Conservation (phyloP, 164 flowering plant species). For the Chimonanthus praecox region DNA sequence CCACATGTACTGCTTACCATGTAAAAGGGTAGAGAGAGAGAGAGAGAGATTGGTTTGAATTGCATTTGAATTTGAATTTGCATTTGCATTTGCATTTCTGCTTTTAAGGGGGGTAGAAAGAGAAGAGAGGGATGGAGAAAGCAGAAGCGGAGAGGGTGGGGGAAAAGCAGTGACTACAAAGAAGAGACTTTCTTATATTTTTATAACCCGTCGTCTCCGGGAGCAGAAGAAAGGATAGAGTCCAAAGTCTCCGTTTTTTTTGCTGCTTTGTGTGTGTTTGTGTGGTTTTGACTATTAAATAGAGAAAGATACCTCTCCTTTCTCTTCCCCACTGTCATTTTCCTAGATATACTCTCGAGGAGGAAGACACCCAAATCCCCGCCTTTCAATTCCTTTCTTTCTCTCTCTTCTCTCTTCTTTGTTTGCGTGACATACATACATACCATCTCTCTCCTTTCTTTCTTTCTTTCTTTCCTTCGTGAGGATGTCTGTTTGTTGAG, state of each 20-base stretch:
- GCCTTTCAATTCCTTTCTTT: slow-evolving; percentile 25
- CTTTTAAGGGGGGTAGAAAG: neutral
- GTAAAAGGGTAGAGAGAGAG: slow-evolving; percentile 9
- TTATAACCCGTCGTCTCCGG: slow-evolving; percentile 67
- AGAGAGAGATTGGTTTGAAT: slow-evolving; percentile 1
- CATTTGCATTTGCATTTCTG: neutral
- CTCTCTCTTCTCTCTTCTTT: slow-evolving; percentile 7
- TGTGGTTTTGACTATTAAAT: slow-evolving; percentile 31
- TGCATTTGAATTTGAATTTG: neutral
- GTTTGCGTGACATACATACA: too few species aligned
- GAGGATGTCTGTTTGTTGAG: slow-evolving; percentile 30
- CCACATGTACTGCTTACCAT: neutral
- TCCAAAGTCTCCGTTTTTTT: slow-evolving; percentile 23
- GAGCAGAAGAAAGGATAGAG: slow-evolving; percentile 24
- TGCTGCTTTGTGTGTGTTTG: neutral
- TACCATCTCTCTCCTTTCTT: slow-evolving; percentile 13
- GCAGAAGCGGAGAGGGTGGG: slow-evolving; percentile 50
- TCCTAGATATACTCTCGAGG: slow-evolving; percentile 60
- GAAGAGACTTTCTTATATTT: slow-evolving; percentile 19
- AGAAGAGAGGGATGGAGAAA: neutral
- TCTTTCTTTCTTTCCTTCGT: slow-evolving; percentile 6
- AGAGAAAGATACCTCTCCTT: slow-evolving; percentile 23
- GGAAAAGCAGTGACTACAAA: slow-evolving; percentile 40
- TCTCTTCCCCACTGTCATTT: slow-evolving; percentile 47
- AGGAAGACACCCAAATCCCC: slow-evolving; percentile 26